Conservation (phyloP, 2,329 filamentous ascomycete species). For the Metarhizium humberi region DNA sequence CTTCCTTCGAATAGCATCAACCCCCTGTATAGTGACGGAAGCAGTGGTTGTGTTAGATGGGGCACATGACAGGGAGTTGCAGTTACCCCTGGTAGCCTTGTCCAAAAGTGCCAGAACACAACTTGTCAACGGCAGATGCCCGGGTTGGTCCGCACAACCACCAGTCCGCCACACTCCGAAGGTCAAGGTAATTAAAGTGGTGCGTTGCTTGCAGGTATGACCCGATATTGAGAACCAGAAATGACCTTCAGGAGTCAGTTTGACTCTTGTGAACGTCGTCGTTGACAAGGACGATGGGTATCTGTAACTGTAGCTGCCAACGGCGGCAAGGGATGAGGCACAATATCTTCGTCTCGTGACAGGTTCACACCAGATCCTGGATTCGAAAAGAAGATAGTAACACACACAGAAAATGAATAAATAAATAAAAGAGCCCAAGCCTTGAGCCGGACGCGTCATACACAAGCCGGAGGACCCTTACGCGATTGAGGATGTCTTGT, state of each 20-base stretch:
- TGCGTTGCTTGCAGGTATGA: not conserved
- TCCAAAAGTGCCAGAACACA: conserved; percentile 1
- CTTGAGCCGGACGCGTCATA: not conserved
- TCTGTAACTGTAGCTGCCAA: not conserved
- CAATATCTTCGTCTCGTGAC: not conserved
- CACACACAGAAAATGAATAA: no score
- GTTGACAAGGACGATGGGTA: not conserved
- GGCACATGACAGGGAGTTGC: conserved; percentile 1
- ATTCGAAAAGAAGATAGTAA: no score
- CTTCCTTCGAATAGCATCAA: conserved; percentile 3
- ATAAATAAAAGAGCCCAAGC: not conserved
- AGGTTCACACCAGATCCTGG: not conserved
- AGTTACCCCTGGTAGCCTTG: conserved; percentile 4
- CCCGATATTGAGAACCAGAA: not conserved
- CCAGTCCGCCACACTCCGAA: not conserved
- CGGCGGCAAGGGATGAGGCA: not conserved
- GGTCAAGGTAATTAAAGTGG: not conserved
- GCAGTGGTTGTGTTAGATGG: conserved; percentile 1
- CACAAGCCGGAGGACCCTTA: not conserved
- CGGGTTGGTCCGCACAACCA: not conserved
- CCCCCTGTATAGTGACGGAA: not conserved
- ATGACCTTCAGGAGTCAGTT: not conserved
- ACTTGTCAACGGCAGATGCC: conserved; percentile 1
- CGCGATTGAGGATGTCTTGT: not conserved
- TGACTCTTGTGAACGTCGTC: not conserved